Base-by-base conservation (phyloP, 2,329 filamentous ascomycete species). In the Penicillium sp. region DNA sequence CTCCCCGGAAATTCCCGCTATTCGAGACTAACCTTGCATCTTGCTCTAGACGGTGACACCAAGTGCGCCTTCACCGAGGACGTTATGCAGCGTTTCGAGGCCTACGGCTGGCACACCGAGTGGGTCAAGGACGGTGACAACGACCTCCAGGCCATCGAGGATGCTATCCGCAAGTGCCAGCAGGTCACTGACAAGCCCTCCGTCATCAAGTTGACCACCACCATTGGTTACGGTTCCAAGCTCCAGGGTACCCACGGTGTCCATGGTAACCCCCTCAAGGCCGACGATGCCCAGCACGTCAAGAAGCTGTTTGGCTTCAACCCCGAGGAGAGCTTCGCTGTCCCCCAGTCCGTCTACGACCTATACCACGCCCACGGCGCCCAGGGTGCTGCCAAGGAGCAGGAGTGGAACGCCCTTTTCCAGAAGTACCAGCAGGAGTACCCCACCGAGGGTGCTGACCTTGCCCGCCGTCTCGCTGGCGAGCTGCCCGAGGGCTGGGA, bases 51-150 rank as follows among this genome's bases (percentile, higher is more conserved):
- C 77, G 95, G 95, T 81, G 91, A 97, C 85, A 98, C 91, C 83
- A 95, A 95, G 84, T 89, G 88, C 76, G 90, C 95, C 70, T 98
- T 99, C 86, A 99, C 95, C 64, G 95, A 99, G 85, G 93, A 99
- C 73, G 94, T 98, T 65, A 80, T 86, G 74, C 95, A 96, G 88
- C 89, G 94, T 76, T 98, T 98, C 80, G 92, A 98, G 85, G 80
- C 95, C 65, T 99, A 97, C 81, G 95, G 93, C 84, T 99, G 95
- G 95, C 93, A 99, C 82, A 88, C 89, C 64, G 83, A 91, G 76
- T 85, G 86, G 79, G 93, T 99, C 78, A 84, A 89, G 73, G 88
- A 98, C 74, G 95, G 95, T 80, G 91, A 99, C 85, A 81, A 87
- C 79, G 92, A 98, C 82, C 88, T 97, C 61, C 89, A 89, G 70